Base-by-base conservation (phyloP, 2,329 filamentous ascomycete species). In the Neopestalotiopsis sp. region DNA sequence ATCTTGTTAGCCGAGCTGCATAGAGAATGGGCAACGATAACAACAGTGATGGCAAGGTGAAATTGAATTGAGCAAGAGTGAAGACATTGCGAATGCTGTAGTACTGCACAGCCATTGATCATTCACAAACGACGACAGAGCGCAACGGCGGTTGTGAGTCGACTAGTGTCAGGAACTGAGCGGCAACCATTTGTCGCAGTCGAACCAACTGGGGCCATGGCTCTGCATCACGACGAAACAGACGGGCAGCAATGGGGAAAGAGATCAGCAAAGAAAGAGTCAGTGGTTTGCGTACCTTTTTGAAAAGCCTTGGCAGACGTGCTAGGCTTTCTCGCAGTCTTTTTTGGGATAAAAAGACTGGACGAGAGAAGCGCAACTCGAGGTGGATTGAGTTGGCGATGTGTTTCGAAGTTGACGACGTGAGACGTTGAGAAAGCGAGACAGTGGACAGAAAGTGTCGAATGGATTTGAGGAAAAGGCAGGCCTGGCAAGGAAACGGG, bases 321-420 rank as follows among this genome's bases (percentile, higher is more conserved):
- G 45, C 70, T 52, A 68, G 67, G 67, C 66, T 65, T 56, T 69
- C 66, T 69, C 71, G 68, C 72, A 69, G 70, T 57, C 60, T 56
- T 52, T 28, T 52, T 52, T 17, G 45, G 45, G 20, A 20, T 9
- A 52, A 60, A 68, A 69, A 69, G 74, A 73, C 73, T 73, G 72
- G 72, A 72, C 67, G 70, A 66, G 70, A 66, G 66, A 69, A 68
- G 62, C 32, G 69, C 69, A 65, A 65, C 65, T 71, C 69, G 70
- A 59, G 56, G 65, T 68, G 56, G 67, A 72, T 71, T 45, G 70
- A 71, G 71, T 72, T 56, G 70, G 70, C 71, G 67, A 69, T 65
- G 42, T 74, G 75, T 76, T 74, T 75, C 72, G 71, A 74, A 68
- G 73, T 72, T 70, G 69, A 65, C 49, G 68, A 69, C 69, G 69